A percentile compares a stretch with the other conserved stretches of the same genome.
These are phyloP conservation scores for Paramecium caudatum DNA, from an alignment of 73 alveolate species.

Conservation along the genomic window DNA sequence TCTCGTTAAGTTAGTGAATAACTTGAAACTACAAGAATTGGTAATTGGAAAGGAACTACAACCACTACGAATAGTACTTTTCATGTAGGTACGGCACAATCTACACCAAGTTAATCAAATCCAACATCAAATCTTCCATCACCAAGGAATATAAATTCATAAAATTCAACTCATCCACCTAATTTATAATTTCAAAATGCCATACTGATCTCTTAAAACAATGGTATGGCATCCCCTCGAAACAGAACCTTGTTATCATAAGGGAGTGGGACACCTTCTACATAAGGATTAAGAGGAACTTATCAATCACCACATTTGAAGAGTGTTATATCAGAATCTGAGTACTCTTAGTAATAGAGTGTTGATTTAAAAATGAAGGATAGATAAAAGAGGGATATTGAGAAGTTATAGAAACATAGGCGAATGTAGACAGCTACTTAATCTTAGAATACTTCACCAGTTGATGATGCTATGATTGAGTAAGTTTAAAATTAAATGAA, in stretches of 20 bases:
- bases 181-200: no score
- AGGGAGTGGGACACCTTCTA: no score
- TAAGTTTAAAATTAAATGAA: neutral
- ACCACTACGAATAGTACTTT: conserved; percentile 26
- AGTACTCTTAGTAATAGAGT: neutral
- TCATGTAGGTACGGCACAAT: neutral
- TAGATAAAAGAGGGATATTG: conserved; percentile 6
- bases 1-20: neutral
- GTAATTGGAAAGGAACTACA: no score
- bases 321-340: conserved; percentile 41
- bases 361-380: no score
- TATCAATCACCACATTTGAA: neutral
- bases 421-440: conserved; percentile 1
- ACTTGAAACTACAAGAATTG: neutral
- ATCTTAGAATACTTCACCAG: neutral
- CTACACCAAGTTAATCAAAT: conserved; percentile 3
- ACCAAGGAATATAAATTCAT: neutral
- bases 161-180: conserved; percentile 40
- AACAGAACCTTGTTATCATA: no score
- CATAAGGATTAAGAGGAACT: neutral
- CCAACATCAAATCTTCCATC: neutral
- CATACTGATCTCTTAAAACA: no score
- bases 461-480: conserved; percentile 2
- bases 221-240: no score
- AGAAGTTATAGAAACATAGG: neutral